phyloP scores from a whole-genome alignment of 2,329 filamentous ascomycete genomes.

The Botrytis squamosa region DNA sequence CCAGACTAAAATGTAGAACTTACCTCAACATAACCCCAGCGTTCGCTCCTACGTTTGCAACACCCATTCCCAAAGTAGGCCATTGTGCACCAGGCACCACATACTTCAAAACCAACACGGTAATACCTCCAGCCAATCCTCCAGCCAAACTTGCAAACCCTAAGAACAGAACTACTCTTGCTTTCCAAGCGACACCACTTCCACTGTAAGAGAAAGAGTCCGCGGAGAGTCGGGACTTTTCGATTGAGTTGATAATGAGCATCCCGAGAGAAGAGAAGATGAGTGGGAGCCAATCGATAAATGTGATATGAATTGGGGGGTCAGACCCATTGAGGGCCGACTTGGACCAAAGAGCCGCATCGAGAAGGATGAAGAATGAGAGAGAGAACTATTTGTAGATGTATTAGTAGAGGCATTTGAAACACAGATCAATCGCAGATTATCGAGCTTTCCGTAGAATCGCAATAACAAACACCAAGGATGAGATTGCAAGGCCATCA shows the following conservation, averaged over 20 bases:
- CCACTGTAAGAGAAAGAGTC: slow-evolving; percentile 64
- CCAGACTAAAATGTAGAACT: slow-evolving; percentile 31
- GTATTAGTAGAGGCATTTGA: not conserved
- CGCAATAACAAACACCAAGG: not conserved
- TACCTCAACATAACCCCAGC: slow-evolving; percentile 60
- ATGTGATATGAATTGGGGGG: slow-evolving; percentile 56
- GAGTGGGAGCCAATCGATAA: slow-evolving; percentile 68
- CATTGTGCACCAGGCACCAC: slow-evolving; percentile 56
- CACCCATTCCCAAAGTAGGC: slow-evolving; percentile 62
- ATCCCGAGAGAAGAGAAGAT: slow-evolving; percentile 66
- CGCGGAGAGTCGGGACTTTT: slow-evolving; percentile 63
- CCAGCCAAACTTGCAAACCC: slow-evolving; percentile 65
- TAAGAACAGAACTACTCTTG: slow-evolving; percentile 64
- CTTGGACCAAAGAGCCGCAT: slow-evolving; percentile 66
- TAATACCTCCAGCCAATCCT: slow-evolving; percentile 68
- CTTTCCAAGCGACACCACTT: slow-evolving; percentile 66
- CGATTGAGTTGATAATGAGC: slow-evolving; percentile 70
- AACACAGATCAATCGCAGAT: not conserved
- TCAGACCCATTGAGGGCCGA: slow-evolving; percentile 57
- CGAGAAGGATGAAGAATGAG: slow-evolving; percentile 68
- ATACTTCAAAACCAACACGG: slow-evolving; percentile 65
- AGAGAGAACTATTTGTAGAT: slow-evolving; percentile 55
- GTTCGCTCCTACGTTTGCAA: slow-evolving; percentile 66
- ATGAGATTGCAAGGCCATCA: slow-evolving; percentile 36
- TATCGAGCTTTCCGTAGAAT: not conserved